Evolutionary conservation across 2,329 filamentous ascomycete genomes (phyloP), one percentile per base, ranked within the genome.

Genomic region (Hypoxylon sp.): DNA sequence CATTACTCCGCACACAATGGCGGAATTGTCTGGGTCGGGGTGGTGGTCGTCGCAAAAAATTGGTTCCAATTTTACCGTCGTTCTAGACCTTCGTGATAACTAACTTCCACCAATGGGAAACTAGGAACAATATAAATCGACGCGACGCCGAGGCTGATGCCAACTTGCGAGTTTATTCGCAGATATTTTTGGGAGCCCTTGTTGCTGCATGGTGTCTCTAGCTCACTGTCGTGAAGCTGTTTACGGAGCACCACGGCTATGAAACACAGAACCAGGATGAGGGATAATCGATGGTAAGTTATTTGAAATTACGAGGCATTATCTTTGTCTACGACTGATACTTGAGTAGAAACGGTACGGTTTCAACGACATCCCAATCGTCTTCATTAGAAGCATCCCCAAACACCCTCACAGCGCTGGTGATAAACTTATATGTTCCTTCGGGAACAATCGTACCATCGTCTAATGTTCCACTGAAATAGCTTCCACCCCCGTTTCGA

Each of bases 381-480:
- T 58, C 56, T 6, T 47, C 46, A 3, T 57, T 51, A 4, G 44
- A 40, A 32, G 53, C 42, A 20, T 69, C 58, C 4, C 66, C 67
- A 40, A 64, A 68, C 19, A 68, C 60, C 36, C 57, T 61, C 23
- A 69, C 52, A 3, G 59, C 67, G n/a, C 63, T 57, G 8, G 64
- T 57, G 5, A 67, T 49, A 9, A 69, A 54, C 36, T 46, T 50
- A 45, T 69, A 69, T 3, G 53, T 49, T 6, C 67, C 67, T 7
- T 63, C 63, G 1, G 64, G 64, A 3, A 60, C 60, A 7, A 62
- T 40, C 2, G 54, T 62, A 7, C 62, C 61, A 17, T 67, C 65
- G 5, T 59, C 63, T 30, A 68, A 43, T 7, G 59, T 19, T n/a
- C 67, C 67, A 8, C 34, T 31, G 11, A 55, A 51, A 13, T n/a